A percentile compares a stretch with the other conserved stretches of the same genome.
Evolutionary conservation across 805 yeast genomes (phyloP).

Genomic region (Cyberlindnera japonica): DNA sequence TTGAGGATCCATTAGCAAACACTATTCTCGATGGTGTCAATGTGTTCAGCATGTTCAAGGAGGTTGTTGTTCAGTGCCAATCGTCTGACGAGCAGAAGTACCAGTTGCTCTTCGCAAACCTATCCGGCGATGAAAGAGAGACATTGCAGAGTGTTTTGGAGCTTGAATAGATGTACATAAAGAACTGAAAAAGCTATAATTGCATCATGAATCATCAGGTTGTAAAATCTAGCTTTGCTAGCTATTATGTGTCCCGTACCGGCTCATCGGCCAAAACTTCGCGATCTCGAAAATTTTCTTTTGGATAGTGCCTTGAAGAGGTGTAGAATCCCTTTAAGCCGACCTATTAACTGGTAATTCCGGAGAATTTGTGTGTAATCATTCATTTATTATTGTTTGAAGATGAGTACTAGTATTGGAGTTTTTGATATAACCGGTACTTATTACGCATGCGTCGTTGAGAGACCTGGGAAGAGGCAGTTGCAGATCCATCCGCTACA

Average conservation of each 20-base stretch:
- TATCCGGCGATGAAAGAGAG: constrained; percentile 35
- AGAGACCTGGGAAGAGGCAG: constrained; percentile 44
- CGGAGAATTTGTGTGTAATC: not conserved
- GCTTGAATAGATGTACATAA: not conserved
- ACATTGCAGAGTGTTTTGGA: constrained; percentile 40
- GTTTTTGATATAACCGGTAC: constrained; percentile 30
- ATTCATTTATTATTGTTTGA: not conserved
- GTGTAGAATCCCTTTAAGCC: not conserved
- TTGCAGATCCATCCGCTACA: constrained; percentile 38
- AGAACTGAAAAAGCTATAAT: no score
- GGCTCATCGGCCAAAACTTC: constrained; percentile 16
- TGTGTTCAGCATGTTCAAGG: constrained; percentile 62
- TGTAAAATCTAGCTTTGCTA: no score
- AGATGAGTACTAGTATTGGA: constrained; percentile 12
- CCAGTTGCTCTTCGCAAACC: constrained; percentile 41
- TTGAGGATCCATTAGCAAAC: constrained; percentile 77
- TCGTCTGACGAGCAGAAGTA: constrained; percentile 45
- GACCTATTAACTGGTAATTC: not conserved
- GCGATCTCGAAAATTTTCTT: constrained; percentile 16
- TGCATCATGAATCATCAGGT: no score
- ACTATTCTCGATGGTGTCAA: constrained; percentile 77
- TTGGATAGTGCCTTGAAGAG: not conserved
- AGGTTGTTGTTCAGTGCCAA: constrained; percentile 47
- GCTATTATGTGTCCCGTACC: no score
- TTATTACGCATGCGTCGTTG: constrained; percentile 37